phyloP scores from a whole-genome alignment of 768 basidiomycete species.

The Pulveroboletus frians region DNA sequence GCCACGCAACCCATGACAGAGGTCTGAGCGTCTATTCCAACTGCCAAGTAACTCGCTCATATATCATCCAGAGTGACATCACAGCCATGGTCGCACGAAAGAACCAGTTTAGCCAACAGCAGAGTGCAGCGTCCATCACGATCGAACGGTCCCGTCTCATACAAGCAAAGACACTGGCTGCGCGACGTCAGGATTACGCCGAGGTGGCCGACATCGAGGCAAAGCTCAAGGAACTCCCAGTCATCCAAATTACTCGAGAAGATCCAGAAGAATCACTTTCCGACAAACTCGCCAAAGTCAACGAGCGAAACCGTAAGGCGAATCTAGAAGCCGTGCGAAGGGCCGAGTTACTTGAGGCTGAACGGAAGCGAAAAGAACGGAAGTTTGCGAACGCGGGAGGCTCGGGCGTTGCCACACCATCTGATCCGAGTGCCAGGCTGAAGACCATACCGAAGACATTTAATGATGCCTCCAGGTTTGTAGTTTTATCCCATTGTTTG shows the following conservation, averaged over 20 bases:
- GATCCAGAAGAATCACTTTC: constrained; percentile 28
- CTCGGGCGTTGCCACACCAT: constrained; percentile 36
- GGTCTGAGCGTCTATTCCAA: constrained; percentile 38
- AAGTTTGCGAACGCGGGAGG: constrained; percentile 44
- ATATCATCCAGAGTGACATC: constrained; percentile 63
- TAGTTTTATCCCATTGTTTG: constrained; percentile 3
- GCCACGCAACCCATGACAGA: constrained; percentile 68
- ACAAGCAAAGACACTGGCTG: constrained; percentile 69
- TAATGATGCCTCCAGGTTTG: constrained; percentile 58
- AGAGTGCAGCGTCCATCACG: constrained; percentile 31
- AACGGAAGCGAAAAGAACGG: constrained; percentile 66
- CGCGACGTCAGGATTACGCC: constrained; percentile 62
- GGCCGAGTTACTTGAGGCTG: constrained; percentile 65
- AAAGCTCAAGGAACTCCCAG: constrained; percentile 52
- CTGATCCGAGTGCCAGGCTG: constrained; percentile 63
- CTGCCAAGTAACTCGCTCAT: constrained; percentile 8
- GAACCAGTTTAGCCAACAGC: constrained; percentile 37
- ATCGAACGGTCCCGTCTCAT: constrained; percentile 64
- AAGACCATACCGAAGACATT: constrained; percentile 59
- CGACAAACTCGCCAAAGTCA: constrained; percentile 69
- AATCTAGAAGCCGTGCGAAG: constrained; percentile 76
- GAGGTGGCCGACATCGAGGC: constrained; percentile 60
- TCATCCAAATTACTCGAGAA: constrained; percentile 16
- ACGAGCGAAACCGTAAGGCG: constrained; percentile 83
- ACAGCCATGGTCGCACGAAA: constrained; percentile 72